Conservation (phyloP, 306 rosid species). For the Vachellia pachyceras region DNA sequence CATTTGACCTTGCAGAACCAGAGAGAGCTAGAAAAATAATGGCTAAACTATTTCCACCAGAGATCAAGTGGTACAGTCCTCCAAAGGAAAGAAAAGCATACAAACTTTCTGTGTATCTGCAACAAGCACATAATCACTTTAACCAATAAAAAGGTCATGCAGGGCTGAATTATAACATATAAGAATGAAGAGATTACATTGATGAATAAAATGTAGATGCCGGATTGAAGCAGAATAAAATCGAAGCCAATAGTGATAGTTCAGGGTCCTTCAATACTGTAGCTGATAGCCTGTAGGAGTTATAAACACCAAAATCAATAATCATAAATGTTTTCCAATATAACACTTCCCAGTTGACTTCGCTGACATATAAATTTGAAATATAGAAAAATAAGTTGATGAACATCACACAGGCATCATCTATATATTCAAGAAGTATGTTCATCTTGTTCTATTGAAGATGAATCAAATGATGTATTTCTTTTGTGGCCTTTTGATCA, state of each 20-base stretch:
- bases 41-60: conserved; percentile 55
- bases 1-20: conserved; percentile 85
- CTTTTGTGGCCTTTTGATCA: too few species aligned
- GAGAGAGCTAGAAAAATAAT: conserved; percentile 73
- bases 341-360: background rate
- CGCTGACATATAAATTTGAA: background rate
- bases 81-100: conserved; percentile 76
- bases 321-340: conserved; percentile 14
- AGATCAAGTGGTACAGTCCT: conserved; percentile 75
- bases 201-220: conserved; percentile 93
- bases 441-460: background rate
- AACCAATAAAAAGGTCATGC: conserved; percentile 1
- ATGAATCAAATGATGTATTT: background rate
- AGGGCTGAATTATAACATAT: background rate
- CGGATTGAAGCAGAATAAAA: conserved; percentile 94
- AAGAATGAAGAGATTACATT: conserved; percentile 51
- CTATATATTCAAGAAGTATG: background rate
- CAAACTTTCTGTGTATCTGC: conserved; percentile 87
- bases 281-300: conserved; percentile 66
- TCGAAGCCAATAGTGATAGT: conserved; percentile 71
- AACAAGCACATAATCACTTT: conserved; percentile 28
- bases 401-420: background rate
- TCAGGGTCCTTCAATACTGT: conserved; percentile 65
- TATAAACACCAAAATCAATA: conserved; percentile 36
- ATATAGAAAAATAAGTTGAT: conserved; percentile 13